Evolutionary conservation across 305 asterid genomes (phyloP), one percentile per base, ranked within the genome.

Genomic region (Salvia sclarea): DNA sequence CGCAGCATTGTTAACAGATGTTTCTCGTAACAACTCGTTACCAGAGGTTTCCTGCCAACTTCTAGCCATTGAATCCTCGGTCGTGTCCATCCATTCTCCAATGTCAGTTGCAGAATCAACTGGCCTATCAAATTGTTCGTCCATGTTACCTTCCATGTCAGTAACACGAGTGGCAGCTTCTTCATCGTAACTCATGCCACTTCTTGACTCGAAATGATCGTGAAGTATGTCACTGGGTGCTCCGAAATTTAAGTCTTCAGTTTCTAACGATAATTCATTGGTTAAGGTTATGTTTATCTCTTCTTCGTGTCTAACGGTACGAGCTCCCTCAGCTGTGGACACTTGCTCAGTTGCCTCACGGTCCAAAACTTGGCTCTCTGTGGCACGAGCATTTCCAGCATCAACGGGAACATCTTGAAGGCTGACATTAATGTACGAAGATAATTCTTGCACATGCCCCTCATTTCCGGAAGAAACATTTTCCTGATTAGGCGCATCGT

Each of bases 11-110:
- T 61, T 79, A 18, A 68, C 73, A 30, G 84, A 52, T 33, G 74
- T 70, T 76, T 77, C 91, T 31, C 22, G 87, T 71, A 76, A 68
- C 82, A 81, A 78, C 16, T 74, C 85, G 68, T 69, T 70, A 60
- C 71, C 77, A 41, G 79, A 44, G 53, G 18, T 54, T 64, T 84
- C 82, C 62, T 69, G 82, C 85, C 79, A 79, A 52, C 62, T 71
- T 74, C 77, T 68, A 18, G 7, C 53, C 48, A 49, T 64, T 58
- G 64, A 66, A 63, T 74, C 88, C 62, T 61, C 64, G 31, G 35
- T 54, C 33, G 38, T 71, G 25, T 83, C 80, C 40, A 18, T 50
- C 82, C 79, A 77, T 53, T 77, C 84, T 64, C 78, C 86, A 41
- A 60, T 74, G 66, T 74, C 88, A 4, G 58, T 57, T 25, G 28